A percentile compares a stretch with the other conserved stretches of the same genome.
These are phyloP conservation scores for Quercus suber DNA, from an alignment of 306 rosid species.

Conservation along the genomic window DNA sequence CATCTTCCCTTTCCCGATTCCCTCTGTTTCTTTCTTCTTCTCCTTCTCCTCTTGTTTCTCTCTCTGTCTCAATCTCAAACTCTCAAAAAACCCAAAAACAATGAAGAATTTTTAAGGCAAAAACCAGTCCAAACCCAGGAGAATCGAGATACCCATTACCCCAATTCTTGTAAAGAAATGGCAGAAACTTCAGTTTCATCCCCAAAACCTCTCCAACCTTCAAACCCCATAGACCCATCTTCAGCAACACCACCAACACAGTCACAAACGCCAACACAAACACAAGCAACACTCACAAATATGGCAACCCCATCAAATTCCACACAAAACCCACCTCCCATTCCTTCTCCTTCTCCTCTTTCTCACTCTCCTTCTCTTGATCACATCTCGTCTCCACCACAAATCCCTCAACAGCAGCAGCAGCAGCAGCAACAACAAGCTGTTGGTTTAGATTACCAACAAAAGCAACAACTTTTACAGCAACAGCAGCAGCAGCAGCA, in stretches of 20 bases:
- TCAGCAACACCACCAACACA: constrained; percentile 7
- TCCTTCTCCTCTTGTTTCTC: background rate
- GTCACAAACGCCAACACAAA: background rate
- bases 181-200: constrained; percentile 50
- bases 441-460: constrained; percentile 46
- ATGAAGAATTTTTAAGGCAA: constrained; percentile 3
- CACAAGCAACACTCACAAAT: constrained; percentile 26
- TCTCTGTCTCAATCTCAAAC: background rate
- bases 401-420: constrained; percentile 30
- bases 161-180: constrained; percentile 24
- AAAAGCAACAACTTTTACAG: constrained; percentile 24
- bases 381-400: constrained; percentile 35
- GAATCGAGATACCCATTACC: background rate
- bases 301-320: constrained; percentile 28
- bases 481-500: constrained; percentile 14
- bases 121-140: background rate
- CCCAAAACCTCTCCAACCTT: constrained; percentile 36
- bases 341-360: constrained; percentile 44
- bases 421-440: constrained; percentile 24
- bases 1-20: background rate
- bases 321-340: constrained; percentile 30
- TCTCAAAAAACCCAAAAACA: no score
- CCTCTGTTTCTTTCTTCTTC: background rate
- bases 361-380: constrained; percentile 55
- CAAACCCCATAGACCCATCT: constrained; percentile 36